These are phyloP conservation scores for Auriculariales sp. DNA, from an alignment of 768 basidiomycete genomes.

Conservation along the genomic window DNA sequence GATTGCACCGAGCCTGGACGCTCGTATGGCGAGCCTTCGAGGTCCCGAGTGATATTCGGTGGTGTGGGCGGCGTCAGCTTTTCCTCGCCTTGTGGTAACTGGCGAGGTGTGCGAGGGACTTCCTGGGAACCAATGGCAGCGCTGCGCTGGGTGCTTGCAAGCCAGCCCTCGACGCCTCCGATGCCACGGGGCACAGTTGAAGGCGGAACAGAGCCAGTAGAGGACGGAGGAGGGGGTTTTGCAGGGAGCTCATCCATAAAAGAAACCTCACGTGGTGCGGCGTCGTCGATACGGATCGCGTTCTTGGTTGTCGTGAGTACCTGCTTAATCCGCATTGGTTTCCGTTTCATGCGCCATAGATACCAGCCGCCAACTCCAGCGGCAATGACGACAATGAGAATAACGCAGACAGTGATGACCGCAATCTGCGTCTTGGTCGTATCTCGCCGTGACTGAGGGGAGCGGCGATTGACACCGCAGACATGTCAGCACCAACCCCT, in stretches of 20 bases:
- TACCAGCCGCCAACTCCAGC: not conserved
- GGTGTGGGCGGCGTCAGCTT: not conserved
- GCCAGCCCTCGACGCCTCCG: not conserved
- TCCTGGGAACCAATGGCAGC: not conserved
- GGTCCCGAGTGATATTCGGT: not conserved
- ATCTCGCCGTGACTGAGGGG: not conserved
- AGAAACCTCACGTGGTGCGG: not conserved
- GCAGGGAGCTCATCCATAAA: not conserved
- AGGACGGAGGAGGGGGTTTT: too few species aligned
- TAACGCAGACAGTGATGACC: not conserved
- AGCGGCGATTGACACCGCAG: not conserved
- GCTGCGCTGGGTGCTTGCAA: not conserved
- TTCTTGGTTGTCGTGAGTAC: not conserved
- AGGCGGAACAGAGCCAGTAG: too few species aligned
- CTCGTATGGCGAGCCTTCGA: not conserved
- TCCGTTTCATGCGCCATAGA: not conserved
- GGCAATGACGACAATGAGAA: not conserved
- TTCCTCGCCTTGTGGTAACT: not conserved
- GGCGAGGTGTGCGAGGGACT: not conserved
- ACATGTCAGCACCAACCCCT: too few species aligned
- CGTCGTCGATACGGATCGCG: not conserved
- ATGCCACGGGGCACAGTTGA: not conserved
- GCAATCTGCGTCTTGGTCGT: not conserved
- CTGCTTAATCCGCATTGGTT: not conserved
- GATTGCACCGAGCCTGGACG: not conserved